Evolutionary conservation across 1,284 basidiomycete species (phyloP), one percentile per base, ranked within the genome.

Genomic region (Ceratobasidium sp.): DNA sequence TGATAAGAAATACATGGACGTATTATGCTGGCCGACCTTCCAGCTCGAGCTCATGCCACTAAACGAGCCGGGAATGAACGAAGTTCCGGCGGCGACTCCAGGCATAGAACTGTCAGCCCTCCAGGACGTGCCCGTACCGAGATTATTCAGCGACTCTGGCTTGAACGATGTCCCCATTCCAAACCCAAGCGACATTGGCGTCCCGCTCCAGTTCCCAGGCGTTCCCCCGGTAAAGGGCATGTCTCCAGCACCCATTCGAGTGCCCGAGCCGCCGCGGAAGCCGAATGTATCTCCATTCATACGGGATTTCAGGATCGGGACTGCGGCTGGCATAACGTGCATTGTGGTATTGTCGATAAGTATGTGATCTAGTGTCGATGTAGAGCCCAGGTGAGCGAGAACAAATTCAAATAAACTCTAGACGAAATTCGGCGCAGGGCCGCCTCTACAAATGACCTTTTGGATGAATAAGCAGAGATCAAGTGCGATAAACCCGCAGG

Each of bases 131-230:
- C 62, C 62, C 52, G 29, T 54, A 9, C 62, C 62, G 16, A 67
- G 21, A 33, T 33, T 67, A 16, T 67, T 67, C 6, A 67, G 62
- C 27, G 62, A 67, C 52, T 67, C 62, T 30, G 52, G 52, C 62
- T 54, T 67, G 53, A 67, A 47, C n/a, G 62, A 67, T 13, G 62
- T 67, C 30, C 62, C 62, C 62, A 67, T 67, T 39, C 62, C 62
- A 36, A 67, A 67, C 16, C 62, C 62, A 11, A 67, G 53, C 27
- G 62, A 67, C 62, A 67, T 67, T 21, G 62, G 62, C 11, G 62
- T 67, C 11, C 62, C 62, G 41, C 41, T 56, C 62, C 62, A 67
- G 6, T 27, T 49, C 14, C 52, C 52, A 27, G 60, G 60, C 7
- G 60, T 64, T 19, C 49, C 59, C n/a, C 59, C 39, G 21, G 52